These are phyloP conservation scores for Aphanomyces cochlioides DNA, from an alignment of 352 stramenopile species.

Conservation along the genomic window DNA sequence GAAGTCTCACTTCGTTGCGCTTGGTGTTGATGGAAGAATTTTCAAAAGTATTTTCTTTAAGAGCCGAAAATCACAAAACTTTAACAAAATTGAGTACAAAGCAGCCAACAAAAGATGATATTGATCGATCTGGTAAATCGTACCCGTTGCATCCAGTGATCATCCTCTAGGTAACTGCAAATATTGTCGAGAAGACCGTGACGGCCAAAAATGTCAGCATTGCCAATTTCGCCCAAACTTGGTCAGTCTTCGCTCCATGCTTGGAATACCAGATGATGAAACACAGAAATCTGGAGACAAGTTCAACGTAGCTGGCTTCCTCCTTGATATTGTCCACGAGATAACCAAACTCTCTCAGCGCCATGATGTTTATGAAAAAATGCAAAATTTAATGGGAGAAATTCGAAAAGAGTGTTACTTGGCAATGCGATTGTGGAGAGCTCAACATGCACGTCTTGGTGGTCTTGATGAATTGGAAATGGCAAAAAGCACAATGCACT, in stretches of 20 bases:
- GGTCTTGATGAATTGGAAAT: constrained; percentile 73
- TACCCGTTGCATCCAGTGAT: too few relatives aligned
- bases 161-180: constrained; percentile 46
- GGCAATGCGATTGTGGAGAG: constrained; percentile 62
- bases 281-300: background rate
- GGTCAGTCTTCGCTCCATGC: constrained; percentile 23
- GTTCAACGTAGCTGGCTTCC: constrained; percentile 35
- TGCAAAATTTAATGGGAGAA: constrained; percentile 37
- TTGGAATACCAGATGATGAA: background rate
- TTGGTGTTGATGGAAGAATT: constrained; percentile 55
- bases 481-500: constrained; percentile 62
- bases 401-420: constrained; percentile 53
- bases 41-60: constrained; percentile 40
- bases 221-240: constrained; percentile 42
- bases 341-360: constrained; percentile 37
- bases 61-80: constrained; percentile 36
- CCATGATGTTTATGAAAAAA: constrained; percentile 23
- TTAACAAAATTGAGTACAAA: constrained; percentile 43
- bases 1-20: constrained; percentile 44
- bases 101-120: constrained; percentile 42
- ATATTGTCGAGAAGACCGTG: constrained; percentile 55
- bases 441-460: constrained; percentile 65
- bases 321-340: constrained; percentile 62
- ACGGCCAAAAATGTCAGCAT: constrained; percentile 57
- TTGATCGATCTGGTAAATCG: constrained; percentile 43